These are phyloP conservation scores for Aspergillus baeticus DNA, from an alignment of 495 filamentous ascomycete genomes.

Conservation along the genomic window DNA sequence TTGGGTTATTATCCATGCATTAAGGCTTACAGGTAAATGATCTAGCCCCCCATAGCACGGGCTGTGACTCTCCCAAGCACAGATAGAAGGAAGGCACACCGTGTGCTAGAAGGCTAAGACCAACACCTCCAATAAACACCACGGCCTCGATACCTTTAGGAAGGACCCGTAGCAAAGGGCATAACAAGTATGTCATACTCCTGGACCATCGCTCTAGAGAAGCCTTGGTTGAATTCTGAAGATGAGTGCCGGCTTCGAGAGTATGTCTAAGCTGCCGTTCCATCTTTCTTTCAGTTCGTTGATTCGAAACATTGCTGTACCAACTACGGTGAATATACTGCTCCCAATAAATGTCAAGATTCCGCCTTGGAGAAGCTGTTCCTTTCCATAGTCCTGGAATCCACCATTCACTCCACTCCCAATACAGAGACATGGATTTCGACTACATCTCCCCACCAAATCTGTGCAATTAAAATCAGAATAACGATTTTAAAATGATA, in stretches of 20 bases:
- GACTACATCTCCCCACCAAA: constrained; percentile 66
- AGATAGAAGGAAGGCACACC: constrained; percentile 68
- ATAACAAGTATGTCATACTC: constrained; percentile 82
- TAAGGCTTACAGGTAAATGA: constrained; percentile 70
- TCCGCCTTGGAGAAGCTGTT: constrained; percentile 66
- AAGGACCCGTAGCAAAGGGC: constrained; percentile 80
- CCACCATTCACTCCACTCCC: constrained; percentile 73
- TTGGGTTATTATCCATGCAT: too few species aligned
- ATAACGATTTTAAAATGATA: too few species aligned
- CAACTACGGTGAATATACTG: constrained; percentile 76
- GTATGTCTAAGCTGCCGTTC: constrained; percentile 70
- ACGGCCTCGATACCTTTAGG: constrained; percentile 81
- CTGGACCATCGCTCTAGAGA: constrained; percentile 64
- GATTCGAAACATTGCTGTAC: constrained; percentile 75
- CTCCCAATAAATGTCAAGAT: constrained; percentile 67
- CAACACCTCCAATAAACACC: constrained; percentile 79
- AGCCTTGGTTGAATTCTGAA: constrained; percentile 27
- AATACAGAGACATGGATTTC: constrained; percentile 66
- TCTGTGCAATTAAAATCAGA: too few species aligned
- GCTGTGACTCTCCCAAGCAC: constrained; percentile 66
- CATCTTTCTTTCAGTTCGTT: constrained; percentile 85
- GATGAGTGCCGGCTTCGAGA: constrained; percentile 48
- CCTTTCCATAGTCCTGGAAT: constrained; percentile 69
- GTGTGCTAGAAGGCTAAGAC: constrained; percentile 73
- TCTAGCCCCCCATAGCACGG: constrained; percentile 62